Conservation (phyloP, 2,329 filamentous ascomycete species). For the Trichoderma cornu-damae region DNA sequence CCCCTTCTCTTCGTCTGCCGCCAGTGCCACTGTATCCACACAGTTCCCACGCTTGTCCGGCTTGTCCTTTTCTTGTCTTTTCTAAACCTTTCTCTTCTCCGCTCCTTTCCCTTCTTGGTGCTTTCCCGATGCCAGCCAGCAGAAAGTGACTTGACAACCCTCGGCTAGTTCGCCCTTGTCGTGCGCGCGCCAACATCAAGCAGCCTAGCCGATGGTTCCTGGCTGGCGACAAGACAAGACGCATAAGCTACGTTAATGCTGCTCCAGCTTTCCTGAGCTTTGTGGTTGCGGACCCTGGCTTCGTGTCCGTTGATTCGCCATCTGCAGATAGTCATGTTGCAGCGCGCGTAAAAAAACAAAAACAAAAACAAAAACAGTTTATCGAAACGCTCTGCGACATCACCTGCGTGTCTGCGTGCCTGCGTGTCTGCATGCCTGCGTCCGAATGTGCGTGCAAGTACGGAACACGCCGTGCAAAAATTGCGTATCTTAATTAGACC, state of each 20-base stretch:
- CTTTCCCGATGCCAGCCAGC: neutral
- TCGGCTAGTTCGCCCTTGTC: neutral
- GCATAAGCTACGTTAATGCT: neutral
- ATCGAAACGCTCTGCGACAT: neutral
- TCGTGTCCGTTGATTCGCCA: neutral
- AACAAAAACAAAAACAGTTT: neutral
- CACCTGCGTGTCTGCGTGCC: constrained; percentile 4
- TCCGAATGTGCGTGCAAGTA: neutral
- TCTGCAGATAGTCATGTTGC: neutral
- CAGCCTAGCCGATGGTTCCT: constrained; percentile 7
- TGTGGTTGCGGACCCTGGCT: neutral
- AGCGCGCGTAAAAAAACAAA: no score
- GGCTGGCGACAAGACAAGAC: neutral
- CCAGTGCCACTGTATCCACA: constrained; percentile 2
- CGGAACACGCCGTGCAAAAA: neutral
- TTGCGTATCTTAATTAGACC: constrained; percentile 2
- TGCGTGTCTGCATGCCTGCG: constrained; percentile 11
- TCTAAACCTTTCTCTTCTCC: neutral
- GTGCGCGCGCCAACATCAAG: neutral
- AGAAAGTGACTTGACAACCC: neutral
- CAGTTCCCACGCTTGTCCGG: neutral
- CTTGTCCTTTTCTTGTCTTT: neutral
- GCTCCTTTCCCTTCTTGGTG: neutral
- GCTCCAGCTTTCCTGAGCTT: neutral
- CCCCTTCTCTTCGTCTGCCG: constrained; percentile 4